Evolutionary conservation across 371 early-diverging fungal species (phyloP), one percentile per base, ranked within the genome.

Genomic region (Lichtheimia ornata): DNA sequence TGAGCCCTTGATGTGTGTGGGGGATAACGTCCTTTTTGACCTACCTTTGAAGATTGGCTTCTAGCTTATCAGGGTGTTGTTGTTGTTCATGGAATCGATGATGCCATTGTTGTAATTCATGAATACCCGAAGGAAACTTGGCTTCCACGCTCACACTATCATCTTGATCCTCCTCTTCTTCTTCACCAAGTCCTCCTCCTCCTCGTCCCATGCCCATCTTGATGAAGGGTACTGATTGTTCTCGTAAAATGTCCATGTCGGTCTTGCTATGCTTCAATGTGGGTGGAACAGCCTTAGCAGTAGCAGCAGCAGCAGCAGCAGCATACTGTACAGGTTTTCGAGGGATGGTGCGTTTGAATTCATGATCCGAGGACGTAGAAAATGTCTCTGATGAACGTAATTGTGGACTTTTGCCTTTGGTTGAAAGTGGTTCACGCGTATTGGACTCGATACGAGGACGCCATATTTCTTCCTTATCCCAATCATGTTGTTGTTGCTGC

Each of bases 1-100:
- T 35, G 41, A 17, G 11, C n/a, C n/a, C n/a, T n/a, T n/a, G n/a
- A n/a, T n/a, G n/a, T n/a, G n/a, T n/a, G n/a, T n/a, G n/a, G n/a
- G n/a, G n/a, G n/a, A n/a, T n/a, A n/a, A n/a, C n/a, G 22, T 22
- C 22, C 22, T 2, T 22, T 22, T 24, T 6, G 2, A 24, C 13
- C 35, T 73, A 76, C 76, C 73, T 69, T 42, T 67, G 63, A 5
- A 76, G 25, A 45, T 64, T 67, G 9, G 53, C 61, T 12, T 60
- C 63, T 3, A 73, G 54, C 42, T 73, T 73, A 12, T 64, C 66
- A 14, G 53, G 54, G 40, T 62, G 27, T 35, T 58, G 58, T 24
- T 58, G 58, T 20, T 58, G 58, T 18, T 58, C 50, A 24, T 58
- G 58, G 15, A 45, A 47, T 35, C 59, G 50, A 20, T 59, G 42